These are phyloP conservation scores for Apiotrichum mycotoxinovorans DNA, from an alignment of 1,284 basidiomycete species.

Conservation along the genomic window DNA sequence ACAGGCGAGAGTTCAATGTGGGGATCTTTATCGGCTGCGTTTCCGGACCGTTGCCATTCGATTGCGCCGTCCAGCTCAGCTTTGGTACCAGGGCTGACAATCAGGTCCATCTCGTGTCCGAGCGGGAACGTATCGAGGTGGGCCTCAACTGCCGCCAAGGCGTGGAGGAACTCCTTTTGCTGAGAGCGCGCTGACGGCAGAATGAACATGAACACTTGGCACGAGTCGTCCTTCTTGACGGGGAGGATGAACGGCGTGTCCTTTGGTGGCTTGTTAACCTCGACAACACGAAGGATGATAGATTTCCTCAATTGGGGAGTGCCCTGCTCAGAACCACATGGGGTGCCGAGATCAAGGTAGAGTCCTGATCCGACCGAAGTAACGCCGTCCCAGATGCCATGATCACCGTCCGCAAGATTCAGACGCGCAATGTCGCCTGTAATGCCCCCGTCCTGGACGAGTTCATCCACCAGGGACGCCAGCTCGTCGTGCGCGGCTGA, in stretches of 20 bases:
- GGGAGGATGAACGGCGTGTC: constrained; percentile 13
- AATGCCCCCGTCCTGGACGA: constrained; percentile 17
- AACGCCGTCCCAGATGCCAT: neutral
- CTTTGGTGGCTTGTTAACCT: constrained; percentile 25
- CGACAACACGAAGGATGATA: constrained; percentile 22
- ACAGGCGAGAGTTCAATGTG: neutral
- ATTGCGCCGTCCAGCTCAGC: constrained; percentile 16
- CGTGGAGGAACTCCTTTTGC: constrained; percentile 22
- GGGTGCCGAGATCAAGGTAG: constrained; percentile 29
- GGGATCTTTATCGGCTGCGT: neutral
- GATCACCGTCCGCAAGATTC: neutral
- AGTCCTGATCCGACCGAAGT: constrained; percentile 17
- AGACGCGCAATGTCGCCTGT: neutral
- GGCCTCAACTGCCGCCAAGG: constrained; percentile 16
- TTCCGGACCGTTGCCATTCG: neutral
- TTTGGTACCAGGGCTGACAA: constrained; percentile 19
- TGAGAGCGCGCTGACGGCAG: constrained; percentile 27
- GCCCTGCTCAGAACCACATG: neutral
- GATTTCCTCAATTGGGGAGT: neutral
- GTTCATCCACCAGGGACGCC: constrained; percentile 26
- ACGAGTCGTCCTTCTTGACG: neutral
- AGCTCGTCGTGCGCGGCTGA: constrained; percentile 37
- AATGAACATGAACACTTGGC: constrained; percentile 10
- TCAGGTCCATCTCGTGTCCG: constrained; percentile 2
- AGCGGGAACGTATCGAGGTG: constrained; percentile 1